Evolutionary conservation across 257 asterid species (phyloP).

Genomic region (Gynochthodes officinalis): DNA sequence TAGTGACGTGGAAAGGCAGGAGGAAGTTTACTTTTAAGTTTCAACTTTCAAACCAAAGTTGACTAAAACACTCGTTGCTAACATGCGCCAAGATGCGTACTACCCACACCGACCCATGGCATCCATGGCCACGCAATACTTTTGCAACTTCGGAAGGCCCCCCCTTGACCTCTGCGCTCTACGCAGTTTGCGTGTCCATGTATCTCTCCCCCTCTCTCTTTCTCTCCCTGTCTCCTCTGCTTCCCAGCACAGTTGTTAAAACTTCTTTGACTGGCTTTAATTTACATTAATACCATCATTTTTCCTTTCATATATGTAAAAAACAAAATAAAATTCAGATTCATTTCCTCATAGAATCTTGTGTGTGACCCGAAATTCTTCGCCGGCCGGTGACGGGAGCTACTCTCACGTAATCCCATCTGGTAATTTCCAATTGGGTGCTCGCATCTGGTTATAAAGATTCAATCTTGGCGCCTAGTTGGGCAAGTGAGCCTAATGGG

Average conservation of each 20-base stretch:
- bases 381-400: slow-evolving; percentile 29
- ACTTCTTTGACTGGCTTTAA: slow-evolving; percentile 46
- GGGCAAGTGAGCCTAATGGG: slow-evolving; percentile 20
- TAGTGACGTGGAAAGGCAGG: slow-evolving; percentile 30
- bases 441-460: slow-evolving; percentile 26
- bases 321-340: slow-evolving; percentile 6
- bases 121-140: slow-evolving; percentile 11
- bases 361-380: slow-evolving; percentile 8
- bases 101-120: slow-evolving; percentile 9
- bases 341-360: background rate
- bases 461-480: slow-evolving; percentile 18
- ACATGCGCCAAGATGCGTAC: slow-evolving; percentile 37
- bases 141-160: slow-evolving; percentile 26
- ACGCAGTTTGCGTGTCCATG: slow-evolving; percentile 61
- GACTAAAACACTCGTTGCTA: slow-evolving; percentile 28
- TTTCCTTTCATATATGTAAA: background rate
- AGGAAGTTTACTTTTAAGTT: slow-evolving; percentile 8
- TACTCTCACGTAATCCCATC: slow-evolving; percentile 19
- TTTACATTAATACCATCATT: slow-evolving; percentile 11
- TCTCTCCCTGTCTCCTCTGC: slow-evolving; percentile 20
- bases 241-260: slow-evolving; percentile 28
- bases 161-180: slow-evolving; percentile 42
- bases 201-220: slow-evolving; percentile 30
- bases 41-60: slow-evolving; percentile 33
- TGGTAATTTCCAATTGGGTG: slow-evolving; percentile 20